Evolutionary conservation across 1,284 basidiomycete genomes (phyloP), one percentile per base, ranked within the genome.

Genomic region (Peniophora sp.): DNA sequence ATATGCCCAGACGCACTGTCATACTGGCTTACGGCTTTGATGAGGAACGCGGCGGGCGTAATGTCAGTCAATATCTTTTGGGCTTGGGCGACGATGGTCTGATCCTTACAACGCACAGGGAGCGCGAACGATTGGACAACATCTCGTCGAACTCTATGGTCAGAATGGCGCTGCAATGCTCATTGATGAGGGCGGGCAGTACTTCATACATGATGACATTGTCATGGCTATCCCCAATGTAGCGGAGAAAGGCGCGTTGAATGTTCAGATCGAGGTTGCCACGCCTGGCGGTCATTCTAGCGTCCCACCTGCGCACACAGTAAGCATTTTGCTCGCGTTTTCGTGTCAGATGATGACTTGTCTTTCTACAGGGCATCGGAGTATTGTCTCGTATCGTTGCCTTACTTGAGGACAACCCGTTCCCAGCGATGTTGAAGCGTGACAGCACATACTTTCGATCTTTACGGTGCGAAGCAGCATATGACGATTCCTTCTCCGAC

Each of bases 21-120:
- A 74, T 90, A 2, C 68, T 89, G 42, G 76, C 82, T 1, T 83
- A 81, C 56, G 87, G 88, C 11, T 85, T 84, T 56, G 88, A 90
- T 60, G 88, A 90, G 62, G 88, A 91, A 68, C 66, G 73, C n/a
- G 72, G 73, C 50, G 85, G 83, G 35, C 53, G 50, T n/a, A 63
- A 81, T 54, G 73, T 74, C 60, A 44, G 60, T 47, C 63, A 22
- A 35, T 22, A 22, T 41, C 15, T 12, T 24, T 18, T 36, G 45
- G 14, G n/a, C 3, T n/a, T 10, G 34, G n/a, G n/a, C n/a, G n/a
- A 44, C 39, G 18, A 17, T 47, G n/a, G 15, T 35, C 52, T 6
- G 50, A 47, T 54, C 27, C 35, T 34, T 15, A 51, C 27, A 41
- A 8, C 37, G 37, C 6, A 20, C 37, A 78, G 75, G 84, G 83